Evolutionary conservation across 2,329 filamentous ascomycete genomes (phyloP).

Genomic region (Apiospora sp.): DNA sequence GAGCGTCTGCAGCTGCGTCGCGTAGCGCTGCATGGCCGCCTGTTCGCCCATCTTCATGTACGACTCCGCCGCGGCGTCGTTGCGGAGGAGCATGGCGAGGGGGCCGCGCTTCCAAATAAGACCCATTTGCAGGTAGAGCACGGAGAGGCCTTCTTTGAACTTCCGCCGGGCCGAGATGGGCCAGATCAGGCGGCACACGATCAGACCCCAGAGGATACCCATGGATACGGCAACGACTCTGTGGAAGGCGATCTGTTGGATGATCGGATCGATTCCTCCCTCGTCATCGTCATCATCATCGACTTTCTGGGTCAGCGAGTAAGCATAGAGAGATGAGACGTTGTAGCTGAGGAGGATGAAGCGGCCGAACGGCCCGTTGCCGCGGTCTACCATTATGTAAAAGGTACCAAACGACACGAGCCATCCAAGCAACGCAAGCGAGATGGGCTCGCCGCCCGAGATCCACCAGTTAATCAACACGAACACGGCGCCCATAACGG

Average conservation of each 20-base stretch:
- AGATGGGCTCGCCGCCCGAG: conserved; percentile 75
- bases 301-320: conserved; percentile 83
- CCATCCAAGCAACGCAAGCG: conserved; percentile 84
- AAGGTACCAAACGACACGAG: conserved; percentile 84
- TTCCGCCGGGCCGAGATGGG: conserved; percentile 90
- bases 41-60: conserved; percentile 94
- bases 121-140: conserved; percentile 94
- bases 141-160: conserved; percentile 85
- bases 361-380: conserved; percentile 88
- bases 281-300: conserved; percentile 88
- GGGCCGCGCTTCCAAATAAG: conserved; percentile 97
- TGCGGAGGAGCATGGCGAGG: conserved; percentile 74
- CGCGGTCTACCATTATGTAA: conserved; percentile 85
- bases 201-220: conserved; percentile 90
- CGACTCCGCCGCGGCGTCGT: conserved; percentile 60
- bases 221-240: conserved; percentile 85
- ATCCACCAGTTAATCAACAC: conserved; percentile 82
- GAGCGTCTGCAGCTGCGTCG: conserved; percentile 76
- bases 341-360: conserved; percentile 98
- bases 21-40: conserved; percentile 83
- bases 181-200: conserved; percentile 90
- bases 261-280: conserved; percentile 82
- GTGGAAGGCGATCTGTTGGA: conserved; percentile 87
- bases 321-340: conserved; percentile 91
- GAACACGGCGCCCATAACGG: conserved; percentile 78